Base-by-base conservation (phyloP, 2,329 filamentous ascomycete genomes). In the Penicillium sclerotiorum region DNA sequence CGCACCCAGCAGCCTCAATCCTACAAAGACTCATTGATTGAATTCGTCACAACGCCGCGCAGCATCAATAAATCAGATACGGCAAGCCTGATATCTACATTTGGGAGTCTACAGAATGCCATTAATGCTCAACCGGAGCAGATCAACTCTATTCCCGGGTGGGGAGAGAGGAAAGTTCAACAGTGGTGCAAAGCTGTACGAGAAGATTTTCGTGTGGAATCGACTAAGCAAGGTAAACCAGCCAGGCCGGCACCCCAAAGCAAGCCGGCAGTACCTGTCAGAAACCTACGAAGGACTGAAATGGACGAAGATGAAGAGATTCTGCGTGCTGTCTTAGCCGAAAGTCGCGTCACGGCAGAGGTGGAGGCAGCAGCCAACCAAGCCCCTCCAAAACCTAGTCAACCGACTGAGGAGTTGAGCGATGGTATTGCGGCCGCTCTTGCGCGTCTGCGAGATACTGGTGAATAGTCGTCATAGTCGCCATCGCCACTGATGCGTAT, bases 31-130 rank as follows among this genome's bases (percentile, higher is more conserved):
- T 88, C 87, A 51, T 80, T 99, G 51, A 86, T 94, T 8, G 93
- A 96, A 59, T 96, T 99, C 64, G 86, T 96, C 44, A 99, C 94
- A 0, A 86, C 90, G 2, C 93, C 94, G 2, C 79, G 92, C 49
- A 89, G 87, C 55, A 85, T 99, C 66, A 97, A 97, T 73, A 96
- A 96, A 71, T 91, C 91, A 1, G 94, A 99, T 72, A 91, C 94
- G 0, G 85, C 96, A 8, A 88, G 89, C 22, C 74, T 99, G 43
- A 91, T 97, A 28, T 89, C 89, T 59, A 91, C 90, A 43, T 99
- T 97, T 75, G 94, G 94, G 20, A 95, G 89, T 58, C 73, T 99
- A 50, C 84, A 86, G 59, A 89, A 88, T 30, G 93, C 93, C 0
- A 79, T 97, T 51, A 96, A 96, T 69, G 93, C 91, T 1, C 82